Evolutionary conservation across 208 protist genomes (phyloP).

Genomic region (Leishmania amazonensis): DNA sequence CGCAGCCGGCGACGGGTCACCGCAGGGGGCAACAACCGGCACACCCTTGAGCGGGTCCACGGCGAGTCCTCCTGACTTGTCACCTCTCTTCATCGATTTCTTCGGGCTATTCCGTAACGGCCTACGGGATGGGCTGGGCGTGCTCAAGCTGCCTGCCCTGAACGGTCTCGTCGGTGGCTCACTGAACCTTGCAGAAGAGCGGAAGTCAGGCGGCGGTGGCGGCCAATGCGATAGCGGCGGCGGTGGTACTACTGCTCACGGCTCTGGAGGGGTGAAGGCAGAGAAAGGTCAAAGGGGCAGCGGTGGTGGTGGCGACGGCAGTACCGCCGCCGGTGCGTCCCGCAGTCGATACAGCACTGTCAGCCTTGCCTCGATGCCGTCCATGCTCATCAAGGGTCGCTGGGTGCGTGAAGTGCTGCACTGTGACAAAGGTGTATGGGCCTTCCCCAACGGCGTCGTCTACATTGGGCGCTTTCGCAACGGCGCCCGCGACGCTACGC

Average conservation of each 20-base stretch:
- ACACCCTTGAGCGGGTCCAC: background rate
- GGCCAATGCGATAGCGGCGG: background rate
- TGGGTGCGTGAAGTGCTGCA: constrained; percentile 71
- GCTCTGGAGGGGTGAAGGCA: background rate
- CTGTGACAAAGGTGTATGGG: constrained; percentile 59
- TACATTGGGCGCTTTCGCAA: constrained; percentile 72
- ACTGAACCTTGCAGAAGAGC: constrained; percentile 15
- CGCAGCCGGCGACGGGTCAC: background rate
- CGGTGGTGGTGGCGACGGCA: background rate
- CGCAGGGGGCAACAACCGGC: background rate
- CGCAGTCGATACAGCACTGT: background rate
- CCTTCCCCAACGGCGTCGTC: constrained; percentile 74
- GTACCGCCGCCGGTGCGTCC: background rate
- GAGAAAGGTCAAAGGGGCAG: background rate
- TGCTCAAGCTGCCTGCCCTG: constrained; percentile 61
- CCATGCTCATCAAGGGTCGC: constrained; percentile 58
- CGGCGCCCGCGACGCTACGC: constrained; percentile 36
- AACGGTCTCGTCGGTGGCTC: constrained; percentile 24
- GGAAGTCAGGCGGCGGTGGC: constrained; percentile 3
- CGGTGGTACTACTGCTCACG: background rate
- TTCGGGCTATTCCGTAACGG: constrained; percentile 84
- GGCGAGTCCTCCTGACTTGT: background rate
- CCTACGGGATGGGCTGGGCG: constrained; percentile 61
- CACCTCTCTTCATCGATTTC: constrained; percentile 53
- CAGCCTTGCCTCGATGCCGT: constrained; percentile 19